Evolutionary conservation across 2,329 filamentous ascomycete genomes (phyloP).

Genomic region (Aureobasidium subglaciale): DNA sequence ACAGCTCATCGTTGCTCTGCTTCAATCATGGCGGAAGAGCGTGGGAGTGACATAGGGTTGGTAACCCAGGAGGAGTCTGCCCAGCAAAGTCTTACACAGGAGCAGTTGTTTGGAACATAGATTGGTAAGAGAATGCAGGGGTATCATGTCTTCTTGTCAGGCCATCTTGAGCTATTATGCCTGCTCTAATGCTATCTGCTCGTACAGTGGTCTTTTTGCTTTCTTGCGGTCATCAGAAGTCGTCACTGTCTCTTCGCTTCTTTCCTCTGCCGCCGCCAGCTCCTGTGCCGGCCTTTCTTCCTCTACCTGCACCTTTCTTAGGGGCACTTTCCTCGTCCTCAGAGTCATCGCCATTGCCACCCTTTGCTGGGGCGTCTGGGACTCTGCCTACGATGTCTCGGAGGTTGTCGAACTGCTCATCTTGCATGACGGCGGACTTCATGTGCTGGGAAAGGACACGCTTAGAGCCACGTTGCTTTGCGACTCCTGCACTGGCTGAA

Average conservation of each 20-base stretch:
- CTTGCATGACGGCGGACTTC: slow-evolving; percentile 79
- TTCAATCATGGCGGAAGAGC: too few relatives aligned
- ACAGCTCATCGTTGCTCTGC: too few relatives aligned
- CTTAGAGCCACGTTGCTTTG: slow-evolving; percentile 61
- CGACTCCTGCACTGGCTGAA: slow-evolving; percentile 65
- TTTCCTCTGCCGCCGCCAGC: slow-evolving; percentile 14
- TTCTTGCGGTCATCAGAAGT: slow-evolving; percentile 11
- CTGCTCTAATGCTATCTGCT: background rate
- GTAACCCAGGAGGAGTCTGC: too few relatives aligned
- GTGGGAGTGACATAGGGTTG: too few relatives aligned
- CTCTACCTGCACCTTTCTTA: slow-evolving; percentile 13
- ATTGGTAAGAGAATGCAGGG: background rate
- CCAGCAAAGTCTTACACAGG: background rate
- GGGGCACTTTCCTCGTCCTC: slow-evolving; percentile 15
- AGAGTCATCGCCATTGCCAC: slow-evolving; percentile 13
- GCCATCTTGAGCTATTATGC: background rate
- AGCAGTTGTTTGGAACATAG: background rate
- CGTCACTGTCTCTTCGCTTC: slow-evolving; percentile 18
- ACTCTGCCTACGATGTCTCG: slow-evolving; percentile 85
- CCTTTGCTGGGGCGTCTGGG: slow-evolving; percentile 52
- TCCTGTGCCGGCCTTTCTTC: slow-evolving; percentile 14
- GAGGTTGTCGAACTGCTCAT: slow-evolving; percentile 92
- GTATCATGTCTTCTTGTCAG: background rate
- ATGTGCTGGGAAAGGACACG: slow-evolving; percentile 84
- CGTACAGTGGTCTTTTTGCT: background rate